phyloP scores from a whole-genome alignment of 257 asterid genomes.

The Solanum chiquidenum region DNA sequence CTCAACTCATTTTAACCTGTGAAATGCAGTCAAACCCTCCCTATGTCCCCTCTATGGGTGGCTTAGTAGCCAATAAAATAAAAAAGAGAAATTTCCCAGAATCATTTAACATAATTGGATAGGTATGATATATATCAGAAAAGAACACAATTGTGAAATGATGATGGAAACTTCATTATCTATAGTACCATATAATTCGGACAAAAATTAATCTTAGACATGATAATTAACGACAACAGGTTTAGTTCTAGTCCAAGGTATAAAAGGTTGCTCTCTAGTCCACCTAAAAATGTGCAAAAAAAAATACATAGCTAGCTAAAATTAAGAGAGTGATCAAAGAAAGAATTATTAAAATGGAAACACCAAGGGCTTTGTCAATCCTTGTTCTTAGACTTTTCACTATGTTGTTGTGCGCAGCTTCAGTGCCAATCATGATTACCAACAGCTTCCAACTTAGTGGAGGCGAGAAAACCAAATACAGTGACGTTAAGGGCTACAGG shows the following conservation, averaged over 20 bases:
- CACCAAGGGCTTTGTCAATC: neutral
- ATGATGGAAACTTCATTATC: neutral
- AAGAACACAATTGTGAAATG: neutral
- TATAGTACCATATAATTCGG: neutral
- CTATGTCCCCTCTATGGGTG: neutral
- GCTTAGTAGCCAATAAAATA: neutral
- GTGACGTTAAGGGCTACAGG: conserved; percentile 42
- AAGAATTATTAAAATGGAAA: neutral
- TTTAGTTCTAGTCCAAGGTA: neutral
- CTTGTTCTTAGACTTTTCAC: conserved; percentile 31
- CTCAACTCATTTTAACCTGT: neutral
- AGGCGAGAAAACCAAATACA: conserved; percentile 21
- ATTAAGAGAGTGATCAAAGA: neutral
- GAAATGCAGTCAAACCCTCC: neutral
- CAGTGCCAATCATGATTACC: conserved; percentile 29
- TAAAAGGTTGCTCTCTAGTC: neutral
- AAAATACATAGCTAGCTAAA: neutral
- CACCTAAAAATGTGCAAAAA: neutral
- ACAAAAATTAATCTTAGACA: neutral
- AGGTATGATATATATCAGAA: neutral
- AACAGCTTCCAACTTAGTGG: conserved; percentile 21
- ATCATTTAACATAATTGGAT: neutral
- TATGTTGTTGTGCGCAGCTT: conserved; percentile 29
- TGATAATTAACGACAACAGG: neutral
- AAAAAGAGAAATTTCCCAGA: neutral